Evolutionary conservation across 2,329 filamentous ascomycete species (phyloP).

Genomic region (Pezicula rhizophila): DNA sequence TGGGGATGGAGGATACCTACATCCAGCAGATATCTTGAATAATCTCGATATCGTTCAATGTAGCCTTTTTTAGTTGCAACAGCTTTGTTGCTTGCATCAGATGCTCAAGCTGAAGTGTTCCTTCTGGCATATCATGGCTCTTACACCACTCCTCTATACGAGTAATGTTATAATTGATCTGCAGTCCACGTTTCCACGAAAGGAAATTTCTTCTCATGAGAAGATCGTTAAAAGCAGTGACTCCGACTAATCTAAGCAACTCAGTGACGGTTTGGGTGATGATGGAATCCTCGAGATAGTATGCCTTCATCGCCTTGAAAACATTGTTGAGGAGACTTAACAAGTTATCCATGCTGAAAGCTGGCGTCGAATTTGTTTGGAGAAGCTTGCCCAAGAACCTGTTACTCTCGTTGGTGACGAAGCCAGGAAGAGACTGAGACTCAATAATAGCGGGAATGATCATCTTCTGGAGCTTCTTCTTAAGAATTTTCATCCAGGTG

Average conservation of each 20-base stretch:
- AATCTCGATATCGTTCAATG: conserved; percentile 97
- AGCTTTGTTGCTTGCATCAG: conserved; percentile 99
- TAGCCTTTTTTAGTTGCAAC: conserved; percentile 96
- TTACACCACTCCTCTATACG: conserved; percentile 99
- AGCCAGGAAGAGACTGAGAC: conserved; percentile 94
- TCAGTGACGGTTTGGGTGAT: conserved; percentile 95
- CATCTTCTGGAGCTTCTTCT: conserved; percentile 99
- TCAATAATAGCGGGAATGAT: conserved; percentile 99
- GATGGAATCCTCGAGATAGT: conserved; percentile 93
- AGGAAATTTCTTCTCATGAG: conserved; percentile 98
- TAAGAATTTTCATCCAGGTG: conserved; percentile 99
- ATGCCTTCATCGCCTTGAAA: conserved; percentile 98
- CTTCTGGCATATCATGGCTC: conserved; percentile 98
- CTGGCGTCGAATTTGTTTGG: conserved; percentile 80
- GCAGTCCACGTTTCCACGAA: conserved; percentile 96
- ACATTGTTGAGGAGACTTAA: conserved; percentile 93
- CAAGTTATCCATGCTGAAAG: conserved; percentile 99
- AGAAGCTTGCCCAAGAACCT: conserved; percentile 96
- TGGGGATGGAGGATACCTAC: conserved; percentile 50
- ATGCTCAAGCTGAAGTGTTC: conserved; percentile 94
- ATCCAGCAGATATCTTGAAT: conserved; percentile 99
- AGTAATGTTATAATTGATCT: conserved; percentile 99
- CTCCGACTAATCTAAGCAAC: conserved; percentile 84
- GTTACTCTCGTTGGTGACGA: conserved; percentile 98
- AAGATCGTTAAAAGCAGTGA: conserved; percentile 96